Percentiles rank a stretch among this genome's conserved stretches.
phyloP scores from a whole-genome alignment of 257 asterid genomes.

The Nicotiana sylvestris region DNA sequence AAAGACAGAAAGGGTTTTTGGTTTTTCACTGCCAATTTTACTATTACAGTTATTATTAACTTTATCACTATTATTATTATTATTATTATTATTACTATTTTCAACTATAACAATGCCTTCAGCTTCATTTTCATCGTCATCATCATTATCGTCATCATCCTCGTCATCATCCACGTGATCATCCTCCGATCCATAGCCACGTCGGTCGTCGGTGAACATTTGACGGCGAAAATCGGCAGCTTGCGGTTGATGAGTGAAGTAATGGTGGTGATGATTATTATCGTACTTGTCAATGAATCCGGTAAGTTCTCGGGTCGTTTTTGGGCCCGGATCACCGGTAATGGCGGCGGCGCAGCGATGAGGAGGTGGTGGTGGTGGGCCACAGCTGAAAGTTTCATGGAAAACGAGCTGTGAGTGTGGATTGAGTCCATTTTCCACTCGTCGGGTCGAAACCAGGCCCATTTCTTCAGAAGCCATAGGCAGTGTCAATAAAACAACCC shows the following conservation, averaged over 20 bases:
- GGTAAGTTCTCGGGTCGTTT: slow-evolving; percentile 65
- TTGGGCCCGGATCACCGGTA: slow-evolving; percentile 40
- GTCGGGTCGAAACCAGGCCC: slow-evolving; percentile 51
- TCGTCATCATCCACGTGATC: slow-evolving; percentile 44
- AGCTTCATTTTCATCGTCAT: slow-evolving; percentile 36
- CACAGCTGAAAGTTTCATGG: slow-evolving; percentile 42
- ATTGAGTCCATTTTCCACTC: slow-evolving; percentile 47
- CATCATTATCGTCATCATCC: slow-evolving; percentile 38
- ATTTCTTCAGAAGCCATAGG: slow-evolving; percentile 63
- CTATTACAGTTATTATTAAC: slow-evolving; percentile 16
- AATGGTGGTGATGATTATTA: slow-evolving; percentile 39
- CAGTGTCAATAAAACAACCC: neutral
- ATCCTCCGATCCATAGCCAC: slow-evolving; percentile 58
- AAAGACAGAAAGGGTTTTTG: slow-evolving; percentile 37
- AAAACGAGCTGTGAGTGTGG: slow-evolving; percentile 58
- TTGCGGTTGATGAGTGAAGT: slow-evolving; percentile 17
- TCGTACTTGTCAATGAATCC: slow-evolving; percentile 48
- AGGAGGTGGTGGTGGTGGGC: slow-evolving; percentile 43
- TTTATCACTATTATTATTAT: neutral
- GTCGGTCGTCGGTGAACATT: slow-evolving; percentile 15
- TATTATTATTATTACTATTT: slow-evolving; percentile 10
- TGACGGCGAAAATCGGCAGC: slow-evolving; percentile 42
- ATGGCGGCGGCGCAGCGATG: slow-evolving; percentile 26
- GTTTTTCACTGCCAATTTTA: slow-evolving; percentile 37
- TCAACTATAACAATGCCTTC: slow-evolving; percentile 38